Evolutionary conservation across 2,329 filamentous ascomycete species (phyloP).

Genomic region (Botryotinia convoluta): DNA sequence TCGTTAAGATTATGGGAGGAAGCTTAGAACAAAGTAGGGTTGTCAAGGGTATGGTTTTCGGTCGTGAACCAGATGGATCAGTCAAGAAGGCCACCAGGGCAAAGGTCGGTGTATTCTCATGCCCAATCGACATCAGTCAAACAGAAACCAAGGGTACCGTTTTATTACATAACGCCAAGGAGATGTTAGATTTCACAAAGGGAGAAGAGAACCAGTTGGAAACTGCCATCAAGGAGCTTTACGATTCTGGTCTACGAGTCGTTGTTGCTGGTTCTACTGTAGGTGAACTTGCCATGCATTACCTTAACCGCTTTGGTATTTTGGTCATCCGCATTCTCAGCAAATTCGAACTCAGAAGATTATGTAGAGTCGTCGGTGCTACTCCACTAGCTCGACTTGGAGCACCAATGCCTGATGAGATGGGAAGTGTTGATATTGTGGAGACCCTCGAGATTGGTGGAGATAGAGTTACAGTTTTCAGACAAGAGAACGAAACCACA

Average conservation of each 20-base stretch:
- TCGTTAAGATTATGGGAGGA: slow-evolving; percentile 99
- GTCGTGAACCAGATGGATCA: slow-evolving; percentile 86
- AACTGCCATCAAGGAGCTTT: slow-evolving; percentile 86
- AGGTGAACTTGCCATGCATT: slow-evolving; percentile 93
- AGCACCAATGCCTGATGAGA: slow-evolving; percentile 99
- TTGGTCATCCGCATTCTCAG: slow-evolving; percentile 95
- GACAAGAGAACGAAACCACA: slow-evolving; percentile 90
- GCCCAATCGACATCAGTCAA: slow-evolving; percentile 90
- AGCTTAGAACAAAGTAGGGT: slow-evolving; percentile 91
- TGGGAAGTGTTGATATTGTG: slow-evolving; percentile 90
- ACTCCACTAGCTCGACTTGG: slow-evolving; percentile 94
- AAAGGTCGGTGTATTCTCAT: slow-evolving; percentile 96
- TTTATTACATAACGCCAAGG: slow-evolving; percentile 91
- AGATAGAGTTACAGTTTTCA: slow-evolving; percentile 96
- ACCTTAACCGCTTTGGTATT: slow-evolving; percentile 95
- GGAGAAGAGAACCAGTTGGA: slow-evolving; percentile 94
- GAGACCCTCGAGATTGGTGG: slow-evolving; percentile 98
- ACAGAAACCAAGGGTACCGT: slow-evolving; percentile 99
- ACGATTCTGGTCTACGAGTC: slow-evolving; percentile 90
- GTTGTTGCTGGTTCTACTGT: slow-evolving; percentile 91
- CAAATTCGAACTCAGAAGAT: slow-evolving; percentile 92
- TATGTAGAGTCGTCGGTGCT: slow-evolving; percentile 94
- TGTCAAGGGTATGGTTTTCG: slow-evolving; percentile 97
- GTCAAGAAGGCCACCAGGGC: slow-evolving; percentile 90
- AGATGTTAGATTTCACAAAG: slow-evolving; percentile 98